Evolutionary conservation across 1,284 basidiomycete species (phyloP).

Genomic region (Ustilago hordei): DNA sequence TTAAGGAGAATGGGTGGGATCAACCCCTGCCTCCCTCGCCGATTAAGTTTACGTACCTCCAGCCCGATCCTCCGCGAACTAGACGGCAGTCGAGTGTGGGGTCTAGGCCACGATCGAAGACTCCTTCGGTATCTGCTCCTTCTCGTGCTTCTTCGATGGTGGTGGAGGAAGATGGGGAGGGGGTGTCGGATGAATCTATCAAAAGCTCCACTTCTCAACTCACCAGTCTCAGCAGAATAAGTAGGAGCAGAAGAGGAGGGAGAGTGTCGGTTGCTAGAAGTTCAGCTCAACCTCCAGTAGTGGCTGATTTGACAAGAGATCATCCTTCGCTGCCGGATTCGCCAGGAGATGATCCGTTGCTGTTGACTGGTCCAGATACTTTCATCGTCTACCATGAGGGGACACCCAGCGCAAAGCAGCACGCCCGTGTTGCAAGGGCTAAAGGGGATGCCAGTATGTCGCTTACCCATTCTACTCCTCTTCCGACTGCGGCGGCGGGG

Average conservation of each 20-base stretch:
- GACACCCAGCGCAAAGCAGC: slow-evolving; percentile 27
- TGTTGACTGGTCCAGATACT: slow-evolving; percentile 43
- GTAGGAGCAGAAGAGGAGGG: slow-evolving; percentile 4
- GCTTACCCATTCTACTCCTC: slow-evolving; percentile 29
- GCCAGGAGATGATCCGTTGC: slow-evolving; percentile 51
- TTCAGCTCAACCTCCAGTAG: slow-evolving; percentile 25
- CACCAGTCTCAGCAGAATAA: slow-evolving; percentile 14
- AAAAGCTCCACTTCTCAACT: slow-evolving; percentile 29
- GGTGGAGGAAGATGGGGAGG: slow-evolving; percentile 12
- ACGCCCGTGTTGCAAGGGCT: slow-evolving; percentile 6
- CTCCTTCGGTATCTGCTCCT: slow-evolving; percentile 24
- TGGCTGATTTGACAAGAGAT: slow-evolving; percentile 38
- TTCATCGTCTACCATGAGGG: slow-evolving; percentile 35
- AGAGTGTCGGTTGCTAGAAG: slow-evolving; percentile 16
- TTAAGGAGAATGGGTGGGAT: slow-evolving; percentile 50
- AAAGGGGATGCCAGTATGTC: slow-evolving; percentile 11
- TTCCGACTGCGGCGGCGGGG: slow-evolving; percentile 16
- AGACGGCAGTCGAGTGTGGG: slow-evolving; percentile 17
- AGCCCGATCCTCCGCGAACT: slow-evolving; percentile 21
- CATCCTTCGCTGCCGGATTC: slow-evolving; percentile 43
- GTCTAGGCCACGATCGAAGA: slow-evolving; percentile 26
- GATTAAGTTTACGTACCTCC: slow-evolving; percentile 49
- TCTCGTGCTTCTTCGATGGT: slow-evolving; percentile 21
- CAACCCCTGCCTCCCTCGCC: slow-evolving; percentile 32
- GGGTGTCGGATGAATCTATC: slow-evolving; percentile 36